Base-by-base conservation (phyloP, 305 asterid species). In the Plantago lanceolata region DNA sequence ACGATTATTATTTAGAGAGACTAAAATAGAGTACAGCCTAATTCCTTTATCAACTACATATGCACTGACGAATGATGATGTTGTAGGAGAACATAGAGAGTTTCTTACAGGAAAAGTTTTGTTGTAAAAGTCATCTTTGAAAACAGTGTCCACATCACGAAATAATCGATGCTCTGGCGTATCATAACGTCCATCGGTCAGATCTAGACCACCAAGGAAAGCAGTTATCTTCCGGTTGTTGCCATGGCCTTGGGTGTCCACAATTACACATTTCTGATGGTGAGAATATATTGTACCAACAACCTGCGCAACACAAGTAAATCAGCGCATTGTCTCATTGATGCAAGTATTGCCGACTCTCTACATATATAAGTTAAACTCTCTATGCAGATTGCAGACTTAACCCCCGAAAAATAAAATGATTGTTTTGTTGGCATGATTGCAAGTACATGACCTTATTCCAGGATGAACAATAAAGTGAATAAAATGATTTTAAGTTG, bases 221-320 rank as follows among this genome's bases (percentile, higher is more conserved):
- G 99, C 68, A n/a, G 88, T 79, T 55, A 93, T 79, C 79, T 87
- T 89, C 17, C 99, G 74, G 74, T 76, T 81, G 54, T 87, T 93
- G 61, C 97, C 95, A 11, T 61, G 71, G 61, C 87, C 95, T 80
- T 93, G 97, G 0, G 96, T 74, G 72, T 93, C 99, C 72, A 90
- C 95, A 53, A 93, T 90, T 74, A 93, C 97, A 53, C 99, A 93
- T 75, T 93, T 89, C 74, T 93, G 99, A 73, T 93, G 99, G 79
- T 93, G 99, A 26, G 97, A 89, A 48, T 93, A 93, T 15, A 93
- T 82, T 20, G 97, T 89, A 49, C 99, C 99, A 14, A 93, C 99
- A 59, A 93, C 97, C 98, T 90, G 76, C 53, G 63, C 19, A 64
- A 29, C 45, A 67, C 26, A 55, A 61, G 40, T 21, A 75, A 35